Evolutionary conservation across 2,329 filamentous ascomycete genomes (phyloP).

Genomic region (Magnaporthiopsis incrustans): DNA sequence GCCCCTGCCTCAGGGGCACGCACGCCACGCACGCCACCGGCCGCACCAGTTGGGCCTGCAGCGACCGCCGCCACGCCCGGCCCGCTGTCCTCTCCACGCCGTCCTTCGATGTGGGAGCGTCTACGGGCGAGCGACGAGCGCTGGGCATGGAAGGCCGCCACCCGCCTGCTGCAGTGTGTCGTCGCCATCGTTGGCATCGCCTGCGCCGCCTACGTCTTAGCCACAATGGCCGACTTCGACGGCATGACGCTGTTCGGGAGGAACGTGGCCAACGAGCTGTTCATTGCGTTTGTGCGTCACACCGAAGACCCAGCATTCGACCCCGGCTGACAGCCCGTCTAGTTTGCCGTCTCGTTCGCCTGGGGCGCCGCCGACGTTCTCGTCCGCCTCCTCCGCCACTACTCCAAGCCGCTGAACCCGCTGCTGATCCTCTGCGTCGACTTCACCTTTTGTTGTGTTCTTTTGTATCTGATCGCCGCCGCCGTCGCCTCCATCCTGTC

Average conservation of each 20-base stretch:
- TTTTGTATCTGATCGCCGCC: slow-evolving; percentile 6
- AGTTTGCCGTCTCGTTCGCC: slow-evolving; percentile 9
- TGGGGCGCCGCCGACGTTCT: slow-evolving; percentile 10
- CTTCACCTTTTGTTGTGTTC: slow-evolving; percentile 12
- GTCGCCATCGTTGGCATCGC: background rate
- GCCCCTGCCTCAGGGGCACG: background rate
- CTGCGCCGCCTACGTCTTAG: background rate
- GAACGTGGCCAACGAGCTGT: background rate
- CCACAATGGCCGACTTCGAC: background rate
- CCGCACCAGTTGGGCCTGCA: too few relatives aligned
- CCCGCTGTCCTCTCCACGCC: background rate
- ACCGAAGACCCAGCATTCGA: rapidly evolving
- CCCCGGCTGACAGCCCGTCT: background rate
- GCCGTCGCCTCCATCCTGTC: slow-evolving; percentile 3
- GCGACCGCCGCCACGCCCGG: too few relatives aligned
- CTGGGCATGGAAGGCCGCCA: background rate
- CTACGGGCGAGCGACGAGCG: background rate
- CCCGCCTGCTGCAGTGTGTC: background rate
- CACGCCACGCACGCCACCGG: background rate
- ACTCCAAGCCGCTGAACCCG: slow-evolving; percentile 10
- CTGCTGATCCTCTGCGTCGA: slow-evolving; percentile 12
- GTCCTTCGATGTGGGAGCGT: background rate
- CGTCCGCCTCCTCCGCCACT: slow-evolving; percentile 6
- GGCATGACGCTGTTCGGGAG: background rate
- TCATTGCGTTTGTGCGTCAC: background rate